Percentiles rank a stretch among this genome's conserved stretches.
Evolutionary conservation across 441 rosid species (phyloP).

Genomic region (Omphalea diandra): DNA sequence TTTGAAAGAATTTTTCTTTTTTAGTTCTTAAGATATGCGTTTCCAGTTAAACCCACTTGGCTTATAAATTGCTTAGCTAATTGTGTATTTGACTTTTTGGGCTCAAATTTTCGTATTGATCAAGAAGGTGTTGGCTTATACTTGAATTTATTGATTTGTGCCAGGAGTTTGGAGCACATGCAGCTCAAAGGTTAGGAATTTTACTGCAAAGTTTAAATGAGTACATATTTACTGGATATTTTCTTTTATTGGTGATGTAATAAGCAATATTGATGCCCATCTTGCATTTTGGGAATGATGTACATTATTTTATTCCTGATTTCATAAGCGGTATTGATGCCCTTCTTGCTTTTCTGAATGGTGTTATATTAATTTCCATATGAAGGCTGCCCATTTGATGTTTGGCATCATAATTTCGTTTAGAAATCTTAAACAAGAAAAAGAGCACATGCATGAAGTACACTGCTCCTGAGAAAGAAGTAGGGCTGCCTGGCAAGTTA

Average conservation of each 20-base stretch:
- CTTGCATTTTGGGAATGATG: neutral
- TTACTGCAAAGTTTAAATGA: neutral
- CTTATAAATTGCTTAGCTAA: neutral
- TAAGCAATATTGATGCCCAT: neutral
- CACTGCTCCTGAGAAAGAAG: slow-evolving; percentile 96
- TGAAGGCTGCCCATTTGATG: neutral
- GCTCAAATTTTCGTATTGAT: slow-evolving; percentile 6
- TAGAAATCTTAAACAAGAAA: slow-evolving; percentile 48
- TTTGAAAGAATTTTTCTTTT: neutral
- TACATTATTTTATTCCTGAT: neutral
- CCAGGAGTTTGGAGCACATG: slow-evolving; percentile 15
- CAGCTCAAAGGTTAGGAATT: slow-evolving; percentile 19
- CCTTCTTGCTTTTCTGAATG: neutral
- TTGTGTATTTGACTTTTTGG: neutral
- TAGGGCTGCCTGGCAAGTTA: slow-evolving; percentile 74
- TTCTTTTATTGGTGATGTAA: neutral
- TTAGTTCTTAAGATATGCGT: neutral
- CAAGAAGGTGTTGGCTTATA: neutral
- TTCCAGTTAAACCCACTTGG: neutral
- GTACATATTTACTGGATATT: neutral
- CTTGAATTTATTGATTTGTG: slow-evolving; percentile 4
- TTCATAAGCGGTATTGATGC: neutral
- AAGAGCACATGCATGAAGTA: slow-evolving; percentile 46
- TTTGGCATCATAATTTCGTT: slow-evolving; percentile 4
- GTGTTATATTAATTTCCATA: neutral